A percentile compares a stretch with the other conserved stretches of the same genome.
phyloP scores from a whole-genome alignment of 2,329 filamentous ascomycete genomes.

The Diaporthe nobilis region DNA sequence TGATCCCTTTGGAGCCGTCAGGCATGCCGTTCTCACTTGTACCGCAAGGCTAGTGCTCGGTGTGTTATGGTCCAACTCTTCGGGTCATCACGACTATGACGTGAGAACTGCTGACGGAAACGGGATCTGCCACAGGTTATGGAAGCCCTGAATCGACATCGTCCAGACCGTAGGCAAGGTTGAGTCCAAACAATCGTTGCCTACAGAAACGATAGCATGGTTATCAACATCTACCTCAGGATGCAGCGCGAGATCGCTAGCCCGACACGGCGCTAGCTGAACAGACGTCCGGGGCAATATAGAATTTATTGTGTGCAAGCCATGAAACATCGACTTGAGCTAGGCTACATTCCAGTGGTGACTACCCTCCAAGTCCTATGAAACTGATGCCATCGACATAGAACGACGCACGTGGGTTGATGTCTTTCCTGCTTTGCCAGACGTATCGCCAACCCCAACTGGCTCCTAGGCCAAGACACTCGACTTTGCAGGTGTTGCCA shows the following conservation, averaged over 20 bases:
- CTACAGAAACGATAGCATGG: too few relatives aligned
- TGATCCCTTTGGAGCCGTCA: background rate
- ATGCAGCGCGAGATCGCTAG: too few relatives aligned
- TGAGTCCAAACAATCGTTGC: too few relatives aligned
- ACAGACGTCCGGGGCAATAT: too few relatives aligned
- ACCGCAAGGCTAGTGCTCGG: background rate
- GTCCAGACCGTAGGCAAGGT: too few relatives aligned
- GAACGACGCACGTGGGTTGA: constrained; percentile 11
- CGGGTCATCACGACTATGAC: too few relatives aligned
- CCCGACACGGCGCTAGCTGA: too few relatives aligned
- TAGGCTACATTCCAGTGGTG: constrained; percentile 23
- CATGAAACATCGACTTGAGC: background rate
- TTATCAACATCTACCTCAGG: too few relatives aligned
- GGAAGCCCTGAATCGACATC: too few relatives aligned
- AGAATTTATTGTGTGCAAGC: background rate
- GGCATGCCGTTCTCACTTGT: background rate
- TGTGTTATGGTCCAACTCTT: background rate
- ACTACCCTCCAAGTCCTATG: constrained; percentile 34
- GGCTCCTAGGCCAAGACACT: constrained; percentile 36
- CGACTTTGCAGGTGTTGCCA: background rate
- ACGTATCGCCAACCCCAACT: constrained; percentile 36
- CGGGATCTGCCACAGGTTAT: too few relatives aligned
- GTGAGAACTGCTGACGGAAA: background rate
- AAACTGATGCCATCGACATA: constrained; percentile 30
- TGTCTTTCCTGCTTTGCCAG: constrained; percentile 28